Base-by-base conservation (phyloP, 805 yeast genomes). In the Lipomyces spencermartinsiae region DNA sequence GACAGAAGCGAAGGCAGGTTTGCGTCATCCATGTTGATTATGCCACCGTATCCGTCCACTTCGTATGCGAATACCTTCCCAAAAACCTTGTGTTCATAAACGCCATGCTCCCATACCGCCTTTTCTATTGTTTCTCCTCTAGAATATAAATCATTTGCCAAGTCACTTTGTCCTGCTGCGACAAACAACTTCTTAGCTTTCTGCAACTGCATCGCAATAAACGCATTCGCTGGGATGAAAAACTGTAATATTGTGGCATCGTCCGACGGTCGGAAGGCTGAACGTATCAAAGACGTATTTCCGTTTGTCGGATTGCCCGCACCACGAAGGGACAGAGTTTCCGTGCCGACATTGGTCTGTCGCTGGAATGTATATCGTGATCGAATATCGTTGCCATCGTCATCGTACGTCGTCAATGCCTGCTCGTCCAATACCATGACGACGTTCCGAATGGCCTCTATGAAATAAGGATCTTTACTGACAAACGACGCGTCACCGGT, bases 31-130 rank as follows among this genome's bases (percentile, higher is more conserved):
- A 92, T 92, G 70, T 88, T 82, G 31, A 85, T 80, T 0, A 83
- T 71, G 34, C 95, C 83, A 1, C 97, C 97, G 75, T 84, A 92
- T 0, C 97, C 97, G 77, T 93, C 97, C 22, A 92, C 88, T 77
- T 92, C 97, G 74, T 88, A 92, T 0, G 97, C 97, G 73, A 86
- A 91, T 4, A 92, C 97, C 68, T 84, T 82, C 1, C 97, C 97
- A 77, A 81, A 90, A 10, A 73, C 78, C 1, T 89, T 87, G 76
- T 92, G 95, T 2, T 86, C 79, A n/a, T 87, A 82, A 1, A 89
- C 83, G 0, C 91, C 97, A 77, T 85, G 82, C 49, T 84, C 80
- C 74, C 85, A 83, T 58, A 92, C 86, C 0, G 92, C 95, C 1
- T 74, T 63, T 7, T 80, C 77, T 53, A 92, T 85, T 0, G 74